These are phyloP conservation scores for Nakazawaea wyomingensis DNA, from an alignment of 805 yeast genomes.

Conservation along the genomic window DNA sequence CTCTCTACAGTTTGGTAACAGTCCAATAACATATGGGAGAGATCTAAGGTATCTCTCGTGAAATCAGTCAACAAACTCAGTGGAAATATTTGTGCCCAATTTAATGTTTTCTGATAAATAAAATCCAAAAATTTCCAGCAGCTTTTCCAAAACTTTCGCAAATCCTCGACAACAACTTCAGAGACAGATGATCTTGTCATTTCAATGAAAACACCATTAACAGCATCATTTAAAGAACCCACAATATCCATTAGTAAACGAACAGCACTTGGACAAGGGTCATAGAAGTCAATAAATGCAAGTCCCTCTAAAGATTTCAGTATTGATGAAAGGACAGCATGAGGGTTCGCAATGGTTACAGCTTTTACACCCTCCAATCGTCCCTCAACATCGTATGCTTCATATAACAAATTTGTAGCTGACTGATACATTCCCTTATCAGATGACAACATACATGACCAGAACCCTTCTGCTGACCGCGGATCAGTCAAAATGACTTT, in stretches of 20 bases:
- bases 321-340: constrained; percentile 43
- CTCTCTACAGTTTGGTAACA: constrained; percentile 50
- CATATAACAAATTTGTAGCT: constrained; percentile 67
- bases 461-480: constrained; percentile 54
- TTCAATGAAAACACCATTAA: constrained; percentile 45
- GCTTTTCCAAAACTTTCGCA: constrained; percentile 54
- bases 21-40: constrained; percentile 63
- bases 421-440: constrained; percentile 54
- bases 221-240: constrained; percentile 58
- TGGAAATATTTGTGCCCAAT: constrained; percentile 69
- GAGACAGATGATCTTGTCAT: constrained; percentile 14
- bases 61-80: constrained; percentile 63
- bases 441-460: constrained; percentile 72
- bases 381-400: constrained; percentile 74
- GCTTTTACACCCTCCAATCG: constrained; percentile 69
- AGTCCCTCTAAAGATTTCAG: constrained; percentile 40
- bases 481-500: constrained; percentile 34
- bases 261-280: constrained; percentile 72
- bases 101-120: constrained; percentile 60
- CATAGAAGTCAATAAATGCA: constrained; percentile 46
- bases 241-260: constrained; percentile 71
- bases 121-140: constrained; percentile 71
- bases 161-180: constrained; percentile 12
- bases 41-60: constrained; percentile 80
- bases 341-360: constrained; percentile 40